These are phyloP conservation scores for Pezicula carpinea DNA, from an alignment of 2,329 filamentous ascomycete genomes.

Conservation along the genomic window DNA sequence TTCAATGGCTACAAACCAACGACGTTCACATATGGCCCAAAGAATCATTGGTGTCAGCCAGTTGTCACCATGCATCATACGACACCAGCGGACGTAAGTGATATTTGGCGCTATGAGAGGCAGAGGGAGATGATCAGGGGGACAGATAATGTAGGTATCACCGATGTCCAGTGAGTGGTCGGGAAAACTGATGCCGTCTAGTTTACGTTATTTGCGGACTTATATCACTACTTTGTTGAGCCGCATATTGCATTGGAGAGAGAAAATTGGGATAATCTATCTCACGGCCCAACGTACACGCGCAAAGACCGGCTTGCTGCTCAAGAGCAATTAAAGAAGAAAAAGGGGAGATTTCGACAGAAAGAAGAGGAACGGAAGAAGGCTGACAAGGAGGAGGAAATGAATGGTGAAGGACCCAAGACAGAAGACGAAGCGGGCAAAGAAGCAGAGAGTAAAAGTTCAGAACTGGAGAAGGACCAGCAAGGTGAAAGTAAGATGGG, in stretches of 20 bases:
- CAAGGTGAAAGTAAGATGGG: neutral
- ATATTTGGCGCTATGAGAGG: constrained; percentile 50
- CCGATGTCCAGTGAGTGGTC: neutral
- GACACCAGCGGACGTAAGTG: constrained; percentile 45
- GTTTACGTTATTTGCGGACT: constrained; percentile 26
- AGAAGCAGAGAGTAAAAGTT: neutral
- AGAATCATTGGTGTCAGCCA: constrained; percentile 50
- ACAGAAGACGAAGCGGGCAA: neutral
- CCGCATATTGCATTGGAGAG: constrained; percentile 37
- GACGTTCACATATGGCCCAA: constrained; percentile 32
- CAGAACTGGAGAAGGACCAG: neutral
- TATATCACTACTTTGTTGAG: constrained; percentile 45
- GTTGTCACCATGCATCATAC: constrained; percentile 55
- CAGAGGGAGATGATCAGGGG: constrained; percentile 12
- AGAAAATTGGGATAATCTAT: constrained; percentile 49
- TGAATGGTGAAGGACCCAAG: neutral
- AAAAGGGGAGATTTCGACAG: too few species aligned
- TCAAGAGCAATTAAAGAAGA: too few species aligned
- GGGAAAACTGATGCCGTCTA: neutral
- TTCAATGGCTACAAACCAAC: constrained; percentile 52
- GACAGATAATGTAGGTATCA: constrained; percentile 9
- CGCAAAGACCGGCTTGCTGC: constrained; percentile 11
- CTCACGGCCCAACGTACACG: constrained; percentile 43
- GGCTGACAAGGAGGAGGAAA: neutral
- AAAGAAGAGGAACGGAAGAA: neutral